A percentile compares a stretch with the other conserved stretches of the same genome.
These are phyloP conservation scores for Pseudogymnoascus sp. DNA, from an alignment of 2,329 filamentous ascomycete genomes.

Conservation along the genomic window DNA sequence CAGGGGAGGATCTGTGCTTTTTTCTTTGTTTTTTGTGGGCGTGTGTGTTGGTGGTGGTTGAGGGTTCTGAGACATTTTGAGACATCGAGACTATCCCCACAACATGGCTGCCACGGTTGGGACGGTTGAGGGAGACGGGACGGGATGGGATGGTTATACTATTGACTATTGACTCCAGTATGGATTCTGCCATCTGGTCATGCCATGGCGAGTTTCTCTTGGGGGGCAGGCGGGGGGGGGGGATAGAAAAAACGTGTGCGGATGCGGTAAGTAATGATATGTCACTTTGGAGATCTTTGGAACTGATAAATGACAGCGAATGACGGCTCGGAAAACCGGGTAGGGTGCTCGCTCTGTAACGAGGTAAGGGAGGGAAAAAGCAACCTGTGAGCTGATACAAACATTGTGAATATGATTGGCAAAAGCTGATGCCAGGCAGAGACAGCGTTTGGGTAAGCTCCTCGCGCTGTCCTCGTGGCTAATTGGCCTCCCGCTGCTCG, in stretches of 20 bases:
- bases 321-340: neutral
- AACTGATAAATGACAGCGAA: neutral
- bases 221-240: neutral
- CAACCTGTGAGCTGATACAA: neutral
- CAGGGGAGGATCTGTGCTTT: neutral
- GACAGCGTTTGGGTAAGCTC: neutral
- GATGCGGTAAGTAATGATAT: constrained; percentile 7
- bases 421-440: neutral
- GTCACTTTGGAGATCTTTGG: neutral
- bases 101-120: constrained; percentile 1
- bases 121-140: neutral
- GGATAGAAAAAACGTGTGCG: neutral
- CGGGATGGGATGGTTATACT: neutral
- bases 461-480: neutral
- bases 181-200: neutral
- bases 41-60: neutral
- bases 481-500: neutral
- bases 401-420: neutral
- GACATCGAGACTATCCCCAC: neutral
- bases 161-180: neutral
- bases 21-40: neutral
- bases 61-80: neutral
- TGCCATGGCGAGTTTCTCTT: neutral
- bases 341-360: neutral
- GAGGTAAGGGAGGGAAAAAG: neutral